Evolutionary conservation across 2,329 filamentous ascomycete species (phyloP), one percentile per base, ranked within the genome.

Genomic region (Sclerotinia minor): DNA sequence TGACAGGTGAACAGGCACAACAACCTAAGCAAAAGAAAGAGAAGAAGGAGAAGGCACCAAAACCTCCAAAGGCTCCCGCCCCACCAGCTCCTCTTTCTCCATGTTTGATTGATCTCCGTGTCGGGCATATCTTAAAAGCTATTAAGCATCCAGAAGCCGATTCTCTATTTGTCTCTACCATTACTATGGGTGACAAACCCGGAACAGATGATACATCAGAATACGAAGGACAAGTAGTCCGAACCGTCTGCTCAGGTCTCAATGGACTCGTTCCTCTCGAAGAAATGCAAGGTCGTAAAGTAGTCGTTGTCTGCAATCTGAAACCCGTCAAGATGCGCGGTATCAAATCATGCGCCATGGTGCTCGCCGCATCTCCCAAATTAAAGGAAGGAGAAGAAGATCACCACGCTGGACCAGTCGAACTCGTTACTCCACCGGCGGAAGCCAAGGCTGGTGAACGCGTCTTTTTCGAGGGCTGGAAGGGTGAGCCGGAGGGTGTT

Each of bases 301-400:
- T 99, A 70, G 87, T 99, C 44, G 92, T 95, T 1, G 94, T 99
- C 29, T 96, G 92, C 84, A 99, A 99, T 81, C 87, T 99, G 74
- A 99, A 99, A 85, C 95, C 95, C 63, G 95, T 98, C 79, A 99
- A 96, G 80, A 99, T 99, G 95, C 92, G 95, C 72, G 95, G 95
- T 73, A 86, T 92, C 78, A 90, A 90, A 78, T 90, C 85, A 44
- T 84, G 81, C 66, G 90, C 94, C 76, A 98, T 99, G 95, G 95
- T 99, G 21, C 86, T 99, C 50, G 95, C 95, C 13, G 95, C 95
- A 2, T 97, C 92, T 24, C 95, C 94, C n/a, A 84, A 85, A 69
- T 79, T 91, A 59, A 88, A 89, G 76, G 91, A 94, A 76, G 94
- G 93, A 55, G 94, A 93, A 77, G 90, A 86, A 60, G 89, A 92